These are phyloP conservation scores for Tillandsia leiboldiana DNA, from an alignment of 176 grass and related monocot genomes.

Conservation along the genomic window DNA sequence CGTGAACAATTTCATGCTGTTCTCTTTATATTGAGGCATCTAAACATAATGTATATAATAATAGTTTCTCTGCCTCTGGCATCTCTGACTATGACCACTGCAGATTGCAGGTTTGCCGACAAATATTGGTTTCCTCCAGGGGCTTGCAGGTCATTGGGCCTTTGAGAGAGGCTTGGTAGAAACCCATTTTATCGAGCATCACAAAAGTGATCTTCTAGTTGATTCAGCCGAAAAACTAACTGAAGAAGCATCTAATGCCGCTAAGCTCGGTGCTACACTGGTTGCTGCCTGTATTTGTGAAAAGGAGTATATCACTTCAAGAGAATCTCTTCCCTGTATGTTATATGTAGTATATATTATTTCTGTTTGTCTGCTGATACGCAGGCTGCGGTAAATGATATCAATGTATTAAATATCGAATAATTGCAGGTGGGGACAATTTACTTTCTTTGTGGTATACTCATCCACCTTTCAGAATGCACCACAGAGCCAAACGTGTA, in stretches of 20 bases:
- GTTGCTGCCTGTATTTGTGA: slow-evolving; percentile 78
- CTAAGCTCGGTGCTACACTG: slow-evolving; percentile 53
- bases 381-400: not conserved
- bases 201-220: slow-evolving; percentile 60
- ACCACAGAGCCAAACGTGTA: slow-evolving; percentile 47
- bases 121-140: slow-evolving; percentile 73
- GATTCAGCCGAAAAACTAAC: slow-evolving; percentile 27
- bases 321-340: slow-evolving; percentile 49
- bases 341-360: slow-evolving; percentile 16
- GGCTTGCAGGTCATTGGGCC: slow-evolving; percentile 70
- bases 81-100: not conserved
- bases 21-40: not conserved
- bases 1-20: not conserved
- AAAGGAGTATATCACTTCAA: slow-evolving; percentile 33
- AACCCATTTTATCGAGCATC: slow-evolving; percentile 86
- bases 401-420: not conserved
- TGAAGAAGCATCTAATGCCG: slow-evolving; percentile 28
- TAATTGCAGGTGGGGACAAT: slow-evolving; percentile 31
- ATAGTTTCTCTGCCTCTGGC: not conserved
- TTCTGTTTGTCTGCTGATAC: not conserved
- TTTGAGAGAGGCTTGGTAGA: slow-evolving; percentile 78
- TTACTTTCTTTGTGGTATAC: slow-evolving; percentile 58
- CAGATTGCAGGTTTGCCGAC: slow-evolving; percentile 94
- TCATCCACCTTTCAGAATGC: slow-evolving; percentile 71
- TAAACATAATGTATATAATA: not conserved